Evolutionary conservation across 2,329 filamentous ascomycete genomes (phyloP), one percentile per base, ranked within the genome.

Genomic region (Penicillium brevicompactum): DNA sequence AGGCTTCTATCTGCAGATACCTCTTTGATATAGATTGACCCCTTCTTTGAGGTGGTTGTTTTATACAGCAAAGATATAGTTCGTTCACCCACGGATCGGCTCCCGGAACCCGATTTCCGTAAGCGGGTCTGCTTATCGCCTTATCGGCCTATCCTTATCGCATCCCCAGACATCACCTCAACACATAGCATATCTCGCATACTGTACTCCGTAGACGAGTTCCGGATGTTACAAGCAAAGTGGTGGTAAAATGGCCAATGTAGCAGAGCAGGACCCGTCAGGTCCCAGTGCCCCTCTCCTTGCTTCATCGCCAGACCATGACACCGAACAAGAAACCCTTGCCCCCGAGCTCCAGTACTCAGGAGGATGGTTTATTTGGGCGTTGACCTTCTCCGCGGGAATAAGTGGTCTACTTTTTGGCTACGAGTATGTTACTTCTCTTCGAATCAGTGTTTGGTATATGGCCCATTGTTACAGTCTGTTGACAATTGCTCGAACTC

Each of bases 331-430:
- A 48, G 18, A 50, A n/a, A 37, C 34, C 42, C 47, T 54, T 18
- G 46, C 55, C 27, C 49, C 53, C 13, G 58, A 62, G 34, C 47
- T 53, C 30, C 53, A 44, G 45, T 62, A 63, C 41, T 67, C 67
- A 5, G 70, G 70, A 42, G 70, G 71, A 31, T 65, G 68, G 48
- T 84, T 85, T 53, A 79, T 85, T 38, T 85, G 81, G 79, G 72
- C 74, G 4, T 70, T 86, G 48, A 85, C 83, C 0, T 74, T 84
- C 43, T 81, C 82, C 21, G 84, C 84, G 6, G 82, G 82, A 4
- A 77, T 86, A 13, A 82, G 79, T 48, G 84, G 84, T 3, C 70
- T 86, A 13, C 69, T 87, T 14, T 87, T 87, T 71, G 84, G 84
- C 53, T 87, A 85, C 65, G 84, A 87, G 81, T 83, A 74, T 53